These are phyloP conservation scores for Meyerozyma guilliermondii DNA, from an alignment of 1,139 yeast genomes.

Conservation along the genomic window DNA sequence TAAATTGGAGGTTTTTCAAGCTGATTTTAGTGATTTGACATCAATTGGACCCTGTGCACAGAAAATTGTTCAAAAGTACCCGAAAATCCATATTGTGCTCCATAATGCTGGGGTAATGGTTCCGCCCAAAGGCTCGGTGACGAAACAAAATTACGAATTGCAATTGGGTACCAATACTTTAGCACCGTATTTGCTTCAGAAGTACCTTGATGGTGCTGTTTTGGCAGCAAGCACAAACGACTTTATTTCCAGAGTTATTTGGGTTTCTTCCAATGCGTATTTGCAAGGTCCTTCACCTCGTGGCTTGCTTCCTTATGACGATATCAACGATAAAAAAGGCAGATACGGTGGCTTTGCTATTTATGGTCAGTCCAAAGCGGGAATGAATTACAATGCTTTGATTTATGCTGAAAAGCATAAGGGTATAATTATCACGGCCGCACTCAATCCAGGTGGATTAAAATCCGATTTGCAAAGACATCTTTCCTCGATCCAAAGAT, in stretches of 20 bases:
- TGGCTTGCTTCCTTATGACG: constrained; percentile 36
- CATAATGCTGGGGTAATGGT: constrained; percentile 37
- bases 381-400: constrained; percentile 8
- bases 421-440: neutral
- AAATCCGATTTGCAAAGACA: constrained; percentile 10
- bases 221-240: constrained; percentile 18
- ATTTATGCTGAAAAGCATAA: constrained; percentile 21
- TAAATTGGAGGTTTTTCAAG: constrained; percentile 14
- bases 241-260: constrained; percentile 32
- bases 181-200: constrained; percentile 46
- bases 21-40: constrained; percentile 43
- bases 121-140: constrained; percentile 28
- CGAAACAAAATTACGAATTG: constrained; percentile 40
- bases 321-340: constrained; percentile 17
- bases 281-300: constrained; percentile 25
- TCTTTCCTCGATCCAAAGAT: no score
- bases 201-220: constrained; percentile 36
- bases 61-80: constrained; percentile 18
- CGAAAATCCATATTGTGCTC: constrained; percentile 8
- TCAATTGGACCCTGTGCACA: constrained; percentile 37
- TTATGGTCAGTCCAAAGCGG: constrained; percentile 49
- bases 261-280: constrained; percentile 43
- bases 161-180: constrained; percentile 47
- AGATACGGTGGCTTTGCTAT: constrained; percentile 4
- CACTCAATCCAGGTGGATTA: no score